These are phyloP conservation scores for Staphylotrichum tortipilum DNA, from an alignment of 495 filamentous ascomycete species.

Conservation along the genomic window DNA sequence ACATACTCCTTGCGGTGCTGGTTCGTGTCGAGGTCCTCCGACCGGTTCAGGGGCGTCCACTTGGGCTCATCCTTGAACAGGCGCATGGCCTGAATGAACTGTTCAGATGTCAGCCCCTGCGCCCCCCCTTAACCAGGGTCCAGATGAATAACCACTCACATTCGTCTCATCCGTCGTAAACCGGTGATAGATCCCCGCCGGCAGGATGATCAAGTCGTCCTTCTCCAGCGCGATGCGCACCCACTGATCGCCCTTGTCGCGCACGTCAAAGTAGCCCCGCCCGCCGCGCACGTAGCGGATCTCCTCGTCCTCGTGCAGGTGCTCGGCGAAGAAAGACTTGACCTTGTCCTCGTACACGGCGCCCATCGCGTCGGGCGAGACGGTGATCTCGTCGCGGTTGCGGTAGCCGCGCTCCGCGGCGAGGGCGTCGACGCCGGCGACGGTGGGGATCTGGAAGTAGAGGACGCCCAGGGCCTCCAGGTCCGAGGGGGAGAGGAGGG, in stretches of 20 bases:
- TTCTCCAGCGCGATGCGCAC: conserved; percentile 72
- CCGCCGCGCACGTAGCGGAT: conserved; percentile 94
- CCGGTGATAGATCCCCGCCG: conserved; percentile 94
- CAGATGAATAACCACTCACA: no score
- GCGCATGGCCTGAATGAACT: conserved; percentile 95
- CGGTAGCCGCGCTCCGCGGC: conserved; percentile 74
- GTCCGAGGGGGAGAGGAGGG: conserved; percentile 47
- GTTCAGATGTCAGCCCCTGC: background rate
- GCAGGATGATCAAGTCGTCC: conserved; percentile 70
- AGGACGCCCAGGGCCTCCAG: conserved; percentile 70
- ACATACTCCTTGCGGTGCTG: conserved; percentile 69
- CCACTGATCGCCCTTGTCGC: conserved; percentile 67
- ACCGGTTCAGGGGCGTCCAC: conserved; percentile 90
- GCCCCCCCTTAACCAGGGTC: no score
- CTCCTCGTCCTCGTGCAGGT: conserved; percentile 97
- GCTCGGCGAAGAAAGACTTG: conserved; percentile 86
- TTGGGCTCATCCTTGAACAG: conserved; percentile 98
- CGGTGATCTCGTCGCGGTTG: conserved; percentile 86
- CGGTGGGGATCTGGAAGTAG: conserved; percentile 58
- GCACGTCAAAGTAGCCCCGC: conserved; percentile 86
- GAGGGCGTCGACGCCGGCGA: conserved; percentile 60
- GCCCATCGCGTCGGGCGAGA: conserved; percentile 85
- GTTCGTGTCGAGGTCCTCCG: conserved; percentile 69
- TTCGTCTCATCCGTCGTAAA: conserved; percentile 91
- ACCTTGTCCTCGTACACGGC: conserved; percentile 83